These are phyloP conservation scores for Penicillium pulvis DNA, from an alignment of 495 filamentous ascomycete genomes.

Conservation along the genomic window DNA sequence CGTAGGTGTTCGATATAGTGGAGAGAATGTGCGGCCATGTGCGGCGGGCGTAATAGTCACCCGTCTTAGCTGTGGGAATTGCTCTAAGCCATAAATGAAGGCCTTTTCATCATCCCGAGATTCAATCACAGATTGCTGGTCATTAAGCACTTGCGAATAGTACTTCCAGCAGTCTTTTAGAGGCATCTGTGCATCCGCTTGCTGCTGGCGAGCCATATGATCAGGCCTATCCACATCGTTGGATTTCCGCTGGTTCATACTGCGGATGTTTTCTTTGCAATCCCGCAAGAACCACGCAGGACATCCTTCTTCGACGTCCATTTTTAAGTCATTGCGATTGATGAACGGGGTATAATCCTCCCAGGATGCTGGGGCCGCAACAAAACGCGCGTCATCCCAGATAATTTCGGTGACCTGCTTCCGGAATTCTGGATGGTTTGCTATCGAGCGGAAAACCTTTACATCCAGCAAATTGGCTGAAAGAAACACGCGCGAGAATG, in stretches of 20 bases:
- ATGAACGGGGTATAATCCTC: no score
- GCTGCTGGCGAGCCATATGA: slow-evolving; percentile 15
- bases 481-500: slow-evolving; percentile 27
- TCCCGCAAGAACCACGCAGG: slow-evolving; percentile 23
- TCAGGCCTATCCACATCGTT: slow-evolving; percentile 20
- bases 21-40: slow-evolving; percentile 29
- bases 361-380: background rate
- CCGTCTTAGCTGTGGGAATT: slow-evolving; percentile 27
- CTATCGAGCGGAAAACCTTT: slow-evolving; percentile 29
- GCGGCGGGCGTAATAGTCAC: slow-evolving; percentile 34
- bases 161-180: slow-evolving; percentile 24
- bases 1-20: slow-evolving; percentile 38
- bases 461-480: slow-evolving; percentile 29
- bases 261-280: background rate
- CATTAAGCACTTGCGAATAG: slow-evolving; percentile 21
- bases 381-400: slow-evolving; percentile 31
- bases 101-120: slow-evolving; percentile 25
- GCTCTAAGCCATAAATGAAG: slow-evolving; percentile 26
- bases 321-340: slow-evolving; percentile 16
- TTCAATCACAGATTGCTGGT: slow-evolving; percentile 23
- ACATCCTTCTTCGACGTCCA: slow-evolving; percentile 15
- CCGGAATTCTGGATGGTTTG: slow-evolving; percentile 25
- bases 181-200: slow-evolving; percentile 16
- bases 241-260: slow-evolving; percentile 16
- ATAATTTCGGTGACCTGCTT: slow-evolving; percentile 28